Conservation (phyloP, 1,284 basidiomycete species). For the Afroboletus lepidellus region DNA sequence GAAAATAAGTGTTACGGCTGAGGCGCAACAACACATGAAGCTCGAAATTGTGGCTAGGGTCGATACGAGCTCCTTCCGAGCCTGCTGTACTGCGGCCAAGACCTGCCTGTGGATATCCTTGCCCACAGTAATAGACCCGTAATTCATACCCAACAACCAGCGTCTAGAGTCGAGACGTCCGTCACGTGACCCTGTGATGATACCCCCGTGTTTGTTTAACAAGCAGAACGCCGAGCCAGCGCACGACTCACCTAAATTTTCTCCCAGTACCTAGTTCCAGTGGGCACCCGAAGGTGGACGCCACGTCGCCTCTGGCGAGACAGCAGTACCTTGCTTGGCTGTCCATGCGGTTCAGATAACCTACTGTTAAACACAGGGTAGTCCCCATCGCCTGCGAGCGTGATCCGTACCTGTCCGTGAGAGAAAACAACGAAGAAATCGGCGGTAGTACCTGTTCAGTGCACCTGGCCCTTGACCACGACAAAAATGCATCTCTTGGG, state of each 20-base stretch:
- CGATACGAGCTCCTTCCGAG: constrained; percentile 41
- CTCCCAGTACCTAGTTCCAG: constrained; percentile 77
- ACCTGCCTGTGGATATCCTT: constrained; percentile 66
- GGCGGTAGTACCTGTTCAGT: constrained; percentile 60
- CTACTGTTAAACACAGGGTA: constrained; percentile 81
- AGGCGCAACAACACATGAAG: too few relatives aligned
- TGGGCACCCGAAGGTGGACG: constrained; percentile 90
- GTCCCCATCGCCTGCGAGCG: constrained; percentile 42
- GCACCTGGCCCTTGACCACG: constrained; percentile 80
- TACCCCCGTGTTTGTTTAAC: constrained; percentile 69
- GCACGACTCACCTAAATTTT: constrained; percentile 78
- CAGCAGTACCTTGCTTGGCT: constrained; percentile 96
- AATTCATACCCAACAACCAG: constrained; percentile 82
- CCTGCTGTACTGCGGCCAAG: constrained; percentile 74
- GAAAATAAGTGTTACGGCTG: too few relatives aligned
- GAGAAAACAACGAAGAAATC: background rate
- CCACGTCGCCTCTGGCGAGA: constrained; percentile 84
- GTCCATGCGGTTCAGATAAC: constrained; percentile 86
- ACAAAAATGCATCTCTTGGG: constrained; percentile 81
- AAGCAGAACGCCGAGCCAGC: background rate
- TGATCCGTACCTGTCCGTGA: constrained; percentile 30
- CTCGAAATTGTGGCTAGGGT: background rate
- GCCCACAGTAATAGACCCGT: constrained; percentile 81
- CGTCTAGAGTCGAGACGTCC: constrained; percentile 82
- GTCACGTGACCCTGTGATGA: constrained; percentile 83